Evolutionary conservation across 106 monocot genomes (phyloP).

Genomic region (Phalaenopsis aphrodite): DNA sequence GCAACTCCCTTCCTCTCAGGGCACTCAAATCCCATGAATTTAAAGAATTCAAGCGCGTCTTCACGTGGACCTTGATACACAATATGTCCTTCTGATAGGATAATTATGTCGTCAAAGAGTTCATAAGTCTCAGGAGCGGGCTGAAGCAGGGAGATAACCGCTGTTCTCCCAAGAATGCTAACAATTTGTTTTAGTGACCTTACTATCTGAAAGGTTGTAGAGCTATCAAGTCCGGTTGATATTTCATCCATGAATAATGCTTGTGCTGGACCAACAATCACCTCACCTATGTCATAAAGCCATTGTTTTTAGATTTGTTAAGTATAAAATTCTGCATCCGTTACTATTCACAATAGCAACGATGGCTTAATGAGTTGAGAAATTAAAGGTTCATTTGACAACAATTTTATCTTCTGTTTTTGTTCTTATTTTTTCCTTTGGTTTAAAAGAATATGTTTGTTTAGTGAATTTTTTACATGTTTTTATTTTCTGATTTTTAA

Average conservation of each 20-base stretch:
- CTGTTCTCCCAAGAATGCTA: slow-evolving; percentile 36
- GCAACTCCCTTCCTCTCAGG: slow-evolving; percentile 5
- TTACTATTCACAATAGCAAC: background rate
- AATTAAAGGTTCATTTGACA: too few species aligned
- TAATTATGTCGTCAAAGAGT: slow-evolving; percentile 49
- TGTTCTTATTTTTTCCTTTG: too few species aligned
- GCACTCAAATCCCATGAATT: background rate
- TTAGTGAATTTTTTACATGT: too few species aligned
- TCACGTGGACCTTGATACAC: slow-evolving; percentile 1
- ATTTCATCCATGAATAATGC: slow-evolving; percentile 46
- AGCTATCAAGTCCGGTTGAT: slow-evolving; percentile 54
- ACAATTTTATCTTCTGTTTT: too few species aligned
- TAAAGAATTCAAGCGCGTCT: background rate
- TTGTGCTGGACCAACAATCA: slow-evolving; percentile 27
- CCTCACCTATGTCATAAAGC: slow-evolving; percentile 22
- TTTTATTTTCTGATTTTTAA: too few species aligned
- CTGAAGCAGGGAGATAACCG: slow-evolving; percentile 36
- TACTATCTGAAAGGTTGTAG: slow-evolving; percentile 49
- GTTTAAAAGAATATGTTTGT: too few species aligned
- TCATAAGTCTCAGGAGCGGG: slow-evolving; percentile 54
- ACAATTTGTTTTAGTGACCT: slow-evolving; percentile 28
- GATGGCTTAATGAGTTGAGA: background rate
- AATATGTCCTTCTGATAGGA: slow-evolving; percentile 35
- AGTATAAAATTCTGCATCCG: background rate
- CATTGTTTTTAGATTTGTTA: background rate